Conservation (phyloP, 371 early-diverging fungal genomes). For the Smittium mucronatum region DNA sequence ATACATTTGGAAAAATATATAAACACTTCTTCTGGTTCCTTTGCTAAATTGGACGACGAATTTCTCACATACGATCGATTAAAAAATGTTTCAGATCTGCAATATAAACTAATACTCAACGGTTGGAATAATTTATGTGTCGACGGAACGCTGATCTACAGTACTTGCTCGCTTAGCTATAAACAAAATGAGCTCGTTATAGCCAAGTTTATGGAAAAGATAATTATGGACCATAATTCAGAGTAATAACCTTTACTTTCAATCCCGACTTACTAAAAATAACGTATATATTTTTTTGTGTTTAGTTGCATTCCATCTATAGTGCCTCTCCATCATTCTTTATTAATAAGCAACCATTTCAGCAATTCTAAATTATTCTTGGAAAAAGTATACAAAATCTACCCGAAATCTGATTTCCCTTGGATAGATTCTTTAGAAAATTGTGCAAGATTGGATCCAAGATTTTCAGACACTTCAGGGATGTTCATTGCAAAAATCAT, state of each 20-base stretch:
- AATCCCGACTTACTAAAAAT: neutral
- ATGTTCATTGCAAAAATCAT: conserved; percentile 44
- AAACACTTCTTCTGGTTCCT: conserved; percentile 29
- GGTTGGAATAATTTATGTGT: conserved; percentile 44
- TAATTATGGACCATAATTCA: neutral
- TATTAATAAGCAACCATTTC: neutral
- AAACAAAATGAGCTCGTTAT: conserved; percentile 74
- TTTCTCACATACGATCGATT: conserved; percentile 49
- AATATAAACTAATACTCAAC: conserved; percentile 51
- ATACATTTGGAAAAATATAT: conserved; percentile 58
- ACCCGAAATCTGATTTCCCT: conserved; percentile 13
- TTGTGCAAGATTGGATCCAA: conserved; percentile 31
- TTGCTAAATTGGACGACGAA: conserved; percentile 52
- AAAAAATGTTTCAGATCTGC: conserved; percentile 19
- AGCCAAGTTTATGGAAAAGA: conserved; percentile 46
- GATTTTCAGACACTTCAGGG: conserved; percentile 43
- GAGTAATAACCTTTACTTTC: neutral
- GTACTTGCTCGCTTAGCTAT: conserved; percentile 65
- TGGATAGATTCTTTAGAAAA: conserved; percentile 5
- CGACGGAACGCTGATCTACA: conserved; percentile 67
- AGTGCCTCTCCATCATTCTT: neutral
- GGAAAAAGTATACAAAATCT: conserved; percentile 22
- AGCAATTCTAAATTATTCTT: conserved; percentile 39
- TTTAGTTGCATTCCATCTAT: neutral
- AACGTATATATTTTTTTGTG: neutral